Base-by-base conservation (phyloP, 345 rosid genomes). In the Brassica rapa region DNA sequence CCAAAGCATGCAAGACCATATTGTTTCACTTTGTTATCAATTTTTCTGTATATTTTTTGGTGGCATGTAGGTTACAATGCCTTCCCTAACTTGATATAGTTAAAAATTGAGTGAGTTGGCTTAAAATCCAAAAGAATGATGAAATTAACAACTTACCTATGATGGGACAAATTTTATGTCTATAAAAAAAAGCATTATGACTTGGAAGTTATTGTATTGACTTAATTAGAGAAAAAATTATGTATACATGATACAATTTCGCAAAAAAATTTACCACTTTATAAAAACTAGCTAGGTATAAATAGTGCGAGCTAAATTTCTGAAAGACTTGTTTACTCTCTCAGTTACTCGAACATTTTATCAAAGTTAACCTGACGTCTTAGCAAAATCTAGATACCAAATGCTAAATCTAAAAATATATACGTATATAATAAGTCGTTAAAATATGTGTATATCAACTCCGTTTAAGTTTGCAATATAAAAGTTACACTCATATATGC, bases 1-100 rank as follows among this genome's bases (percentile, higher is more conserved):
- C 82, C 78, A 73, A 73, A 68, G 78, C 82, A 73, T 16, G 37
- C 37, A 68, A 70, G 82, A 67, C 82, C 77, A 60, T 19, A 59
- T 57, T 23, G 41, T 32, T 78, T 57, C 68, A 41, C 72, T 65
- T 70, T 71, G 24, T 27, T 62, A 39, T 51, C 3, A 35, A 19
- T 21, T 3, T 41, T 62, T 25, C 19, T 72, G 56, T 66, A 57
- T 43, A 37, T 30, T 61, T 61, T 63, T 56, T 55, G 82, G 74
- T 79, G 66, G 74, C 66, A 62, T 62, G 71, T 68, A 69, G 74
- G 35, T 64, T 53, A 15, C 7, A 62, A 62, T 19, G 9, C 72
- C 77, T 56, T 57, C 62, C 43, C 24, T 35, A 61, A 68, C 27
- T 56, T 21, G 27, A 1, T 21, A 56, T 56, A 19, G 61, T 21